Evolutionary conservation across 805 yeast species (phyloP), one percentile per base, ranked within the genome.

Genomic region (Hyphopichia homilentoma): DNA sequence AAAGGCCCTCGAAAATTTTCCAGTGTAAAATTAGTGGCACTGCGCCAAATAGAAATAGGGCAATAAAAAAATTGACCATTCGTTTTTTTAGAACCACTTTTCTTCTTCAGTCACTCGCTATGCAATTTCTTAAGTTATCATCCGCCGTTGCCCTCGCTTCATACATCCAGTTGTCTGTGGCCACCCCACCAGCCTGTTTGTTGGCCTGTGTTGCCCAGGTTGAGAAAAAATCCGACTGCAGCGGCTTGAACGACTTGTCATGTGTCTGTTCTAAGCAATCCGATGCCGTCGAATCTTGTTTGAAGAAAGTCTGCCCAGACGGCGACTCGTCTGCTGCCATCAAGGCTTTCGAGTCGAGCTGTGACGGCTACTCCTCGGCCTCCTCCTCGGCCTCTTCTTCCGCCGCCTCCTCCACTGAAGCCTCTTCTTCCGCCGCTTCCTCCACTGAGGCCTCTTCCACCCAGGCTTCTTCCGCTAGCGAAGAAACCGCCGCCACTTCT

Each of bases 181-280:
- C 84, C 34, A 70, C 90, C 35, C 93, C 96, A 32, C 96, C 96
- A 39, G 96, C 96, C 23, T 88, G 96, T 70, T 65, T 88, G 45
- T 70, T 88, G 57, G 94, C 95, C 25, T 87, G 96, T 75, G 90
- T 84, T 38, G 73, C 86, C 36, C 71, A 76, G 50, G 89, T 83
- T 35, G 68, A 73, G 41, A 73, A 73, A 55, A 70, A 79, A 11
- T 59, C 75, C 25, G 39, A 64, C 29, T 84, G 93, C 61, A 45
- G 64, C 38, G 66, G 79, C 36, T 57, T 86, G 57, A 75, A 74
- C 57, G 77, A 83, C 51, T 66, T 85, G 44, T 48, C 63, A 26
- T 87, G 95, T 69, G 61, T 84, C 48, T 84, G 95, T 61, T 57
- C 70, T 26, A 65, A 67, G 34, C 77, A 83, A 47, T 61, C 72